These are phyloP conservation scores for Tardiomyces depauwii DNA, from an alignment of 1,139 yeast genomes.

Conservation along the genomic window DNA sequence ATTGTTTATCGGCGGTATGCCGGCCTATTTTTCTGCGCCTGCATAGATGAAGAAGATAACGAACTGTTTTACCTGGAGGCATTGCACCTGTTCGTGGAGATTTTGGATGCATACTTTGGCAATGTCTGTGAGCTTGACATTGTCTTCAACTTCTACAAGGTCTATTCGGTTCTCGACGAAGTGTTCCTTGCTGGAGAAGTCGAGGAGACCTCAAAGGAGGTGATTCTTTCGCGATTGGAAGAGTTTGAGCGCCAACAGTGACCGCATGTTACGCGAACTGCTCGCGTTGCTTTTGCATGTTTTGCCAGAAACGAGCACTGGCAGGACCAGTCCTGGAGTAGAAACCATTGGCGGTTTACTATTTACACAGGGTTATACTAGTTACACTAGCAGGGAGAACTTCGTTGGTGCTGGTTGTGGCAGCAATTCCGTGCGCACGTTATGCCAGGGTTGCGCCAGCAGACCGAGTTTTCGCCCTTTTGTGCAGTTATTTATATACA, in stretches of 20 bases:
- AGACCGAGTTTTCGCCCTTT: no score
- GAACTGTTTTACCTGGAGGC: slow-evolving; percentile 77
- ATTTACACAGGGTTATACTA: no score
- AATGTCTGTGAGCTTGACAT: slow-evolving; percentile 95
- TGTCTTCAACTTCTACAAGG: slow-evolving; percentile 87
- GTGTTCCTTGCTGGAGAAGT: slow-evolving; percentile 70
- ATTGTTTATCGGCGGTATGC: slow-evolving; percentile 86
- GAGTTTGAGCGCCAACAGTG: slow-evolving; percentile 24
- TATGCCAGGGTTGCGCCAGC: no score
- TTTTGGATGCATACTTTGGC: slow-evolving; percentile 71
- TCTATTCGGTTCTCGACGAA: slow-evolving; percentile 85
- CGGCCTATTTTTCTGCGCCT: slow-evolving; percentile 75
- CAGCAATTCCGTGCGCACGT: no score
- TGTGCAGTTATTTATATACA: no score
- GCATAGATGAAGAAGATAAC: slow-evolving; percentile 64
- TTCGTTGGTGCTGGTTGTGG: no score
- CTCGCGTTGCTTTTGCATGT: no score
- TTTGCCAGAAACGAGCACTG: no score
- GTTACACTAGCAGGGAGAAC: no score
- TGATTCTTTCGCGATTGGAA: slow-evolving; percentile 50
- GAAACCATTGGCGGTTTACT: no score
- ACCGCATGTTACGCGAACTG: background rate
- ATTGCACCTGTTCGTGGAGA: slow-evolving; percentile 81
- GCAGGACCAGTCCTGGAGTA: no score
- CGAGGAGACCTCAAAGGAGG: slow-evolving; percentile 74